A percentile compares a stretch with the other conserved stretches of the same genome.
These are phyloP conservation scores for Irpex lacteus DNA, from an alignment of 1,284 basidiomycete genomes.

Conservation along the genomic window DNA sequence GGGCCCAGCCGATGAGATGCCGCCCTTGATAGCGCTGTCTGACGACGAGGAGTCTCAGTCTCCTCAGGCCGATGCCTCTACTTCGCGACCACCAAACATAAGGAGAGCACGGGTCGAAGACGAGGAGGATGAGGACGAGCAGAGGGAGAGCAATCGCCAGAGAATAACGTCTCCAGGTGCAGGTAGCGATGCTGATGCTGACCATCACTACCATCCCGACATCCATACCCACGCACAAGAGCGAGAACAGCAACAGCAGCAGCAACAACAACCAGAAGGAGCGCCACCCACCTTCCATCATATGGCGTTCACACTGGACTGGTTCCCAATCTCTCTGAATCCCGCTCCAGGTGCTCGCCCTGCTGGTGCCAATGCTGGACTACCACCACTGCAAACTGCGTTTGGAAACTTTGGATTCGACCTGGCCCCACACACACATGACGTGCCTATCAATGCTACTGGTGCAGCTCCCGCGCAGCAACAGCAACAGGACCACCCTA, in stretches of 20 bases:
- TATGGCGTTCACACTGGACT: conserved; percentile 22
- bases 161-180: conserved; percentile 21
- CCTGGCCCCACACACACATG: neutral
- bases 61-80: neutral
- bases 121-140: conserved; percentile 25
- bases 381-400: neutral
- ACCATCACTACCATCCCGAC: conserved; percentile 18
- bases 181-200: conserved; percentile 14
- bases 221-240: conserved; percentile 7
- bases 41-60: neutral
- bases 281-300: conserved; percentile 15
- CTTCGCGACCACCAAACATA: neutral
- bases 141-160: conserved; percentile 29
- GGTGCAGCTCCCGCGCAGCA: neutral
- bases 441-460: neutral
- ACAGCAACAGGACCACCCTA: neutral
- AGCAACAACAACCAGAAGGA: conserved; percentile 2
- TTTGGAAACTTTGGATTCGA: neutral
- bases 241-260: neutral
- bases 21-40: neutral
- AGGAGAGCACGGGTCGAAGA: conserved; percentile 28
- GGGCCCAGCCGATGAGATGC: neutral
- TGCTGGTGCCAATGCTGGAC: neutral
- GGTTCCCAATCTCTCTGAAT: conserved; percentile 14
- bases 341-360: neutral